phyloP scores from a whole-genome alignment of 352 stramenopile species.

The Globisporangium solare region DNA sequence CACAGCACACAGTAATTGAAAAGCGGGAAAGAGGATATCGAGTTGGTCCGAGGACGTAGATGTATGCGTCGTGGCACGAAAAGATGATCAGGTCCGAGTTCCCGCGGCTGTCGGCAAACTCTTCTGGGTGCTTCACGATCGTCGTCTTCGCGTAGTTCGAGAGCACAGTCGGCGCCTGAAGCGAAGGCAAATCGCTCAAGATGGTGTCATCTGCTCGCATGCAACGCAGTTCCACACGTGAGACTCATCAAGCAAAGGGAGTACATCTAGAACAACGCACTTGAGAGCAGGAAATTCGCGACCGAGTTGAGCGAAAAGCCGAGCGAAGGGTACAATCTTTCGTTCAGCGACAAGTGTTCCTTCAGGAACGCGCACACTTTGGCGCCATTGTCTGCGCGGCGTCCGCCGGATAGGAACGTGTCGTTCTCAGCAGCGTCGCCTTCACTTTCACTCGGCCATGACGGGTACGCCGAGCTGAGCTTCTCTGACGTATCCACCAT shows the following conservation, averaged over 20 bases:
- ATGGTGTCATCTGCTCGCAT: constrained; percentile 2
- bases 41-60: constrained; percentile 94
- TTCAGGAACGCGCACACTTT: constrained; percentile 78
- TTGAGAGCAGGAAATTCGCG: constrained; percentile 13
- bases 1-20: background rate
- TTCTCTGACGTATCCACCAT: constrained; percentile 48
- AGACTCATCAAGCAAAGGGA: background rate
- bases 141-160: constrained; percentile 70
- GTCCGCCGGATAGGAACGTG: constrained; percentile 11
- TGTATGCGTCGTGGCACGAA: constrained; percentile 91
- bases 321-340: constrained; percentile 73
- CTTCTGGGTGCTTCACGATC: constrained; percentile 71
- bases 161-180: constrained; percentile 40
- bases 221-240: too few species aligned
- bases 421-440: constrained; percentile 16
- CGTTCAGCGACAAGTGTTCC: constrained; percentile 68
- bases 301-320: constrained; percentile 51
- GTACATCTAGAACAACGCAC: background rate
- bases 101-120: constrained; percentile 40
- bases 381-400: constrained; percentile 38
- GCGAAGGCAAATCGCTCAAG: background rate
- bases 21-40: constrained; percentile 66
- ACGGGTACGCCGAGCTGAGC: constrained; percentile 62
- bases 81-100: constrained; percentile 79
- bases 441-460: constrained; percentile 33